Percentiles rank a stretch among this genome's conserved stretches.
Conservation (phyloP, 2,329 filamentous ascomycete genomes). For the Colletotrichum incanum region DNA sequence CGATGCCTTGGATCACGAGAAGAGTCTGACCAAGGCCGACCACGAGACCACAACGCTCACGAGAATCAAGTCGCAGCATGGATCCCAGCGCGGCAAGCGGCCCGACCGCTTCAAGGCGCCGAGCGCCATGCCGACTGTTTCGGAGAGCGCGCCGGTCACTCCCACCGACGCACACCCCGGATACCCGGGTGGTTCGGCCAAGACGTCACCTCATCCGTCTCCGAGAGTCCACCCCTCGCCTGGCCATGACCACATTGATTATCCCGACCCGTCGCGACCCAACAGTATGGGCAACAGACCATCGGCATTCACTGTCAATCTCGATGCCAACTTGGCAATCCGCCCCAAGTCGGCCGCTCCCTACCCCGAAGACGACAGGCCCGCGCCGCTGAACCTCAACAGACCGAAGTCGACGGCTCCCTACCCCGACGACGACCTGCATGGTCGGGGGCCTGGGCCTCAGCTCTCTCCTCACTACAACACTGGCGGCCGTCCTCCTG, state of each 20-base stretch:
- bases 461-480: conserved; percentile 60
- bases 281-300: conserved; percentile 56
- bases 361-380: conserved; percentile 79
- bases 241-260: conserved; percentile 58
- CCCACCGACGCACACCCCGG: conserved; percentile 46
- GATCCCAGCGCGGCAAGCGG: conserved; percentile 75
- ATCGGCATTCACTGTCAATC: conserved; percentile 68
- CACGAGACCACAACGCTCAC: conserved; percentile 93
- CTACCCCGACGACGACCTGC: conserved; percentile 68
- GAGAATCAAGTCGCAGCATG: conserved; percentile 87
- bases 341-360: conserved; percentile 74
- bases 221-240: conserved; percentile 57
- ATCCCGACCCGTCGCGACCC: conserved; percentile 64
- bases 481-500: conserved; percentile 64
- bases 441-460: conserved; percentile 47
- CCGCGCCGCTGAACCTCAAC: conserved; percentile 62
- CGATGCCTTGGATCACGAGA: conserved; percentile 86
- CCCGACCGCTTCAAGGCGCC: conserved; percentile 72
- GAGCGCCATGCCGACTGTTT: conserved; percentile 63
- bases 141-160: conserved; percentile 57
- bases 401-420: conserved; percentile 65
- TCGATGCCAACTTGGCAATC: conserved; percentile 56
- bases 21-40: conserved; percentile 89
- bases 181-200: conserved; percentile 50
- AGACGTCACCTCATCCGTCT: conserved; percentile 60